Percentiles rank a stretch among this genome's conserved stretches.
Conservation (phyloP, 768 basidiomycete species). For the Multifurca ochricompacta region DNA sequence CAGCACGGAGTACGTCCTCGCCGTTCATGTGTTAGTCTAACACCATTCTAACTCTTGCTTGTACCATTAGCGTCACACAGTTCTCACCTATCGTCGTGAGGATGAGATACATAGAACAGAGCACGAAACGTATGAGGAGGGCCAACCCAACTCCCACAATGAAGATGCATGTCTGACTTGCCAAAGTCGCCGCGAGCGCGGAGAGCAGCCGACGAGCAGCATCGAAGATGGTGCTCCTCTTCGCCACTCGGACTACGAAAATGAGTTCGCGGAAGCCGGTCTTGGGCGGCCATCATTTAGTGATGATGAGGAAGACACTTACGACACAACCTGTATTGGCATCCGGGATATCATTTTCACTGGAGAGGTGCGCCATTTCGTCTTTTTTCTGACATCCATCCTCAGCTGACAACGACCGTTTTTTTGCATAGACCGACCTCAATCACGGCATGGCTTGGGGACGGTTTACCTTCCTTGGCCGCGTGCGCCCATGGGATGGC, state of each 20-base stretch:
- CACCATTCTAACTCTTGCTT: not conserved
- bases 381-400: not conserved
- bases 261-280: slow-evolving; percentile 22
- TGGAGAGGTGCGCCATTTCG: slow-evolving; percentile 40
- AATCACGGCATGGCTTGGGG: slow-evolving; percentile 33
- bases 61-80: not conserved
- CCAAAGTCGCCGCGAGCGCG: slow-evolving; percentile 2
- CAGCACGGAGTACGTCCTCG: slow-evolving; percentile 25
- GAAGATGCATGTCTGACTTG: slow-evolving; percentile 31
- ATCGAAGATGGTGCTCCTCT: not conserved
- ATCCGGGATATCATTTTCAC: slow-evolving; percentile 54
- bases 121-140: slow-evolving; percentile 36
- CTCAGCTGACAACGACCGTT: not conserved
- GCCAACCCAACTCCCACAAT: slow-evolving; percentile 36
- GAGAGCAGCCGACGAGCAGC: slow-evolving; percentile 10
- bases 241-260: slow-evolving; percentile 20
- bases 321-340: slow-evolving; percentile 38
- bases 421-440: slow-evolving; percentile 38
- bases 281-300: slow-evolving; percentile 24
- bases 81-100: slow-evolving; percentile 1
- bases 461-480: slow-evolving; percentile 30
- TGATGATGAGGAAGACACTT: slow-evolving; percentile 23
- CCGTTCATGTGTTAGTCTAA: not conserved
- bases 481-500: slow-evolving; percentile 33
- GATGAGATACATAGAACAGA: slow-evolving; percentile 3